Conservation (phyloP, 2,329 filamentous ascomycete genomes). For the Colletotrichum sp. region DNA sequence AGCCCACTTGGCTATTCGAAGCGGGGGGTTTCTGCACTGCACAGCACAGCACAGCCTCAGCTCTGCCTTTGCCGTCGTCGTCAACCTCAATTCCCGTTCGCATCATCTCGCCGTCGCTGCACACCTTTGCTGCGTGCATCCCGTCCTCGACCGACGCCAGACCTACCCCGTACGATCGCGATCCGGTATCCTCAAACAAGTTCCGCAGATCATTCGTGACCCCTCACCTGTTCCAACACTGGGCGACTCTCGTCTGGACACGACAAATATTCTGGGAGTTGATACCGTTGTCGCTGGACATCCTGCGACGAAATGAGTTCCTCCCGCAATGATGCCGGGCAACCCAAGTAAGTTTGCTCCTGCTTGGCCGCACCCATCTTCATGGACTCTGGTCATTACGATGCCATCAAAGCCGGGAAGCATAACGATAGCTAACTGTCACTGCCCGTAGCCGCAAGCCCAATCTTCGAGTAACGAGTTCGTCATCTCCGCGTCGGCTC, state of each 20-base stretch:
- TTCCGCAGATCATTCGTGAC: background rate
- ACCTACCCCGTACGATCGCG: background rate
- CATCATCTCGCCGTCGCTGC: conserved; percentile 4
- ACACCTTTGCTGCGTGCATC: background rate
- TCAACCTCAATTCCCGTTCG: conserved; percentile 14
- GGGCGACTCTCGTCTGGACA: conserved; percentile 2
- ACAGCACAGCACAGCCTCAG: conserved; percentile 25
- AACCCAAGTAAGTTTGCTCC: conserved; percentile 35
- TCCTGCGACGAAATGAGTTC: conserved; percentile 24
- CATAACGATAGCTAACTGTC: background rate
- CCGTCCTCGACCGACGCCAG: background rate
- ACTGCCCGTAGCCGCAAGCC: conserved; percentile 64
- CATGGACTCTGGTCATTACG: background rate
- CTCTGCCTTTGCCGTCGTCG: conserved; percentile 23
- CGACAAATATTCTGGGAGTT: conserved; percentile 15
- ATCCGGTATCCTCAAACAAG: conserved; percentile 1
- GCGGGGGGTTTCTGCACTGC: conserved; percentile 23
- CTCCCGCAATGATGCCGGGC: conserved; percentile 40
- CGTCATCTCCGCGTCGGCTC: conserved; percentile 37
- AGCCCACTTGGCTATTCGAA: conserved; percentile 24
- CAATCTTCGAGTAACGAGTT: conserved; percentile 94
- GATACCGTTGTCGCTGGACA: conserved; percentile 20
- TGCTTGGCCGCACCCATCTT: background rate
- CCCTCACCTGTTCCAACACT: conserved; percentile 17
- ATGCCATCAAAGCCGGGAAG: background rate